Conservation (phyloP, 768 basidiomycete species). For the Suillus lakei region DNA sequence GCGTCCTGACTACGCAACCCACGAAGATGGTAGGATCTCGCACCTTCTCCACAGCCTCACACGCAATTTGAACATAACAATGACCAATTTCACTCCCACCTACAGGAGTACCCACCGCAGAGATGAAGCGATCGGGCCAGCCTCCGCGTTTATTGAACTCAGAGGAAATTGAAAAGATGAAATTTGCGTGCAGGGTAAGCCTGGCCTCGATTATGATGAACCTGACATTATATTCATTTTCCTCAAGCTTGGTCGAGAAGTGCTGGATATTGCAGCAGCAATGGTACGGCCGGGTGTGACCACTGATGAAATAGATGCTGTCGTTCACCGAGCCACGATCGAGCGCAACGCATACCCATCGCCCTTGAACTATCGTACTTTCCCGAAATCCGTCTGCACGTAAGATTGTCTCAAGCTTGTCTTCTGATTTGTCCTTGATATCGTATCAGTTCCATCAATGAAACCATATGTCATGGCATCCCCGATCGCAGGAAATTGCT, state of each 20-base stretch:
- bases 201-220: conserved; percentile 8
- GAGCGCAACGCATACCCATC: conserved; percentile 94
- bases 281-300: conserved; percentile 90
- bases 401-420: conserved; percentile 45
- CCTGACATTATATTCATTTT: conserved; percentile 1
- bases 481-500: conserved; percentile 82
- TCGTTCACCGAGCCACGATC: conserved; percentile 91
- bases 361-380: conserved; percentile 88
- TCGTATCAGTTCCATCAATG: conserved; percentile 78
- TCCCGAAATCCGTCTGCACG: conserved; percentile 97
- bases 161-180: conserved; percentile 90
- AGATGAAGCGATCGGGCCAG: conserved; percentile 60
- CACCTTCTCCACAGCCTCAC: conserved; percentile 32
- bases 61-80: conserved; percentile 26
- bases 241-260: conserved; percentile 80
- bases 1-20: conserved; percentile 82
- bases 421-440: conserved; percentile 9
- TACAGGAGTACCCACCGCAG: conserved; percentile 63
- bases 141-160: conserved; percentile 65
- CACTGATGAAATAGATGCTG: conserved; percentile 92
- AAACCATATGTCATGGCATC: conserved; percentile 97
- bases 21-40: conserved; percentile 57
- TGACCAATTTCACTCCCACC: conserved; percentile 8
- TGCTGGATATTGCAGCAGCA: conserved; percentile 91
- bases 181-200: conserved; percentile 80